Evolutionary conservation across 192 early-diverging fungal genomes (phyloP), one percentile per base, ranked within the genome.

Genomic region (Umbelopsis isabellina): DNA sequence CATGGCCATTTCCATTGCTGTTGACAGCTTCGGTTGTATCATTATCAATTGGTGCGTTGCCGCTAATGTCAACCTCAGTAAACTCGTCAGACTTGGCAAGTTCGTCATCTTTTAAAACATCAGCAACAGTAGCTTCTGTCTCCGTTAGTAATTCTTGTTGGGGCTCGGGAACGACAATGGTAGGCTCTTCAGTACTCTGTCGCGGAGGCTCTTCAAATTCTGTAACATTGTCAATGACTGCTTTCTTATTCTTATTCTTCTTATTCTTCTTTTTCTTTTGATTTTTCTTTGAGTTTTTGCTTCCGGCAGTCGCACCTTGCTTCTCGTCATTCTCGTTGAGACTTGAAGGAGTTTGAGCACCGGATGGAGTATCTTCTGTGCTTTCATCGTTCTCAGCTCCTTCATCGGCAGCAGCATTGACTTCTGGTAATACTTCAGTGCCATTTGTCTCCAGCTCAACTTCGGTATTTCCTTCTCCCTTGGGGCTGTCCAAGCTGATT

Each of bases 171-270:
- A 49, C 12, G 5, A 16, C 48, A 49, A 2, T 25, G 27, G 6
- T 30, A 8, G 15, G 15, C 7, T 3, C 55, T 35, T 16, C 27
- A 18, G 30, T 18, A 15, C 4, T 12, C 18, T 8, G 55, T 61
- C 1, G 6, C 13, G 12, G 30, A 15, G 6, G 27, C 33, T 61
- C 55, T 5, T 33, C 30, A 0, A 35, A 6, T n/a, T 61, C 30
- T 27, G 37, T 41, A 5, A 3, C 55, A 33, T n/a, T 16, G 2
- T 18, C 55, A 61, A 7, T 18, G 0, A 16, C 27, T 13, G 16
- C 8, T 16, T 61, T 61, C 18, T 61, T 61, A 30, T 61, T 61
- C 30, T 61, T 61, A 12, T 61, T 61, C 55, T 61, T 61, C 55
- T 61, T 61, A 2, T 61, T 61, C 9, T 61, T 33, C 30, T 35